Base-by-base conservation (phyloP, 2,329 filamentous ascomycete species). In the Colletotrichum scovillei region DNA sequence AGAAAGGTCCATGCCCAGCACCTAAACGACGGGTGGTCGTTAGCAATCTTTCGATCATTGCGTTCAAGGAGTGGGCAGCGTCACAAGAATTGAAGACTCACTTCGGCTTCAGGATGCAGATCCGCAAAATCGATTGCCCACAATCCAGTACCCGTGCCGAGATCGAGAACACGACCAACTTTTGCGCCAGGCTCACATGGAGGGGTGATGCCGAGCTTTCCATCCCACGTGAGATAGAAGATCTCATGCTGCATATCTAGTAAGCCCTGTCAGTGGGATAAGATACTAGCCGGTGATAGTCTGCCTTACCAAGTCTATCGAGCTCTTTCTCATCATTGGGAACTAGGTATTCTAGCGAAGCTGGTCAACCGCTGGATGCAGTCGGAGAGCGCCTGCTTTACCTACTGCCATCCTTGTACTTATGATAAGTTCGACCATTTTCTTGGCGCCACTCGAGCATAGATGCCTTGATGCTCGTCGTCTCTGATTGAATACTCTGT, bases 161-260 rank as follows among this genome's bases (percentile, higher is more conserved):
- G 69, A 63, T 79, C 79, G 12, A 78, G 66, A 30, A 78, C 76
- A 24, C 22, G 63, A 63, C 28, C 58, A 42, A 71, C 60, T 28
- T 55, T 66, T 7, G 78, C 68, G 8, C 68, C 72, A 11, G 68
- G 76, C 7, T 73, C 60, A 52, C 63, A 64, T 19, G 60, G 65
- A 14, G 59, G 52, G 1, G 64, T 38, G 2, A 60, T 22, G 30
- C 70, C 67, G 9, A 58, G 70, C 28, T 49, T 60, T 11, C 65
- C 65, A 46, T 83, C 80, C 56, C 86, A 82, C 32, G 87, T 76
- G 62, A 87, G 70, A 56, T 84, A 86, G 77, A 86, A 86, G 77
- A 90, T 84, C 76, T 89, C 84, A 78, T 90, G 87, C 76, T 88
- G 86, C 75, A 88, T 79, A 72, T 90, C 87, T 78, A 14, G 3